Evolutionary conservation across 306 rosid genomes (phyloP).

Genomic region (Spatholobus suberectus): DNA sequence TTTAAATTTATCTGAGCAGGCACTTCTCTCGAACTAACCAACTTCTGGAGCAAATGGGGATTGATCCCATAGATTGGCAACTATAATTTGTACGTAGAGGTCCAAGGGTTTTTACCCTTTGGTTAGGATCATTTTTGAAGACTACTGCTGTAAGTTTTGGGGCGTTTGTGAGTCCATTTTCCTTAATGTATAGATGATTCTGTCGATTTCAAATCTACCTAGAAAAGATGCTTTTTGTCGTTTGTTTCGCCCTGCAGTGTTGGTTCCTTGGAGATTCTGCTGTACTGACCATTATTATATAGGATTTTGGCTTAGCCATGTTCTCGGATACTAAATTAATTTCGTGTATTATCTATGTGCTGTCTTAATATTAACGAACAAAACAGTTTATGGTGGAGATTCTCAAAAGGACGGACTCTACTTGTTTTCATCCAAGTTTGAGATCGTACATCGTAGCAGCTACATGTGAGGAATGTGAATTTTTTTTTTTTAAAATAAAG

Average conservation of each 20-base stretch:
- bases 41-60: constrained; percentile 72
- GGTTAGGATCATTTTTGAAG: not conserved
- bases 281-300: constrained; percentile 8
- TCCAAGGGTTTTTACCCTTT: not conserved
- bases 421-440: not conserved
- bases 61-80: constrained; percentile 83
- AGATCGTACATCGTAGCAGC: not conserved
- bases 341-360: constrained; percentile 29
- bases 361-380: constrained; percentile 12
- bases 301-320: constrained; percentile 26
- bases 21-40: constrained; percentile 90
- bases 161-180: constrained; percentile 17
- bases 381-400: not conserved
- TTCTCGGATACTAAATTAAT: not conserved
- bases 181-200: constrained; percentile 8
- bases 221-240: constrained; percentile 31
- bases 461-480: not conserved
- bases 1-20: constrained; percentile 54
- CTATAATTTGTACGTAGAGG: constrained; percentile 47
- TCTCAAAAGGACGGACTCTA: not conserved
- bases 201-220: constrained; percentile 22
- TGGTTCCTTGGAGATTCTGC: constrained; percentile 1
- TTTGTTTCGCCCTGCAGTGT: not conserved
- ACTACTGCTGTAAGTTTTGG: not conserved
- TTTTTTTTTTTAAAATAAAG: not conserved